Base-by-base conservation (phyloP, 179 eudicot species). In the Patellifolia procumbens region DNA sequence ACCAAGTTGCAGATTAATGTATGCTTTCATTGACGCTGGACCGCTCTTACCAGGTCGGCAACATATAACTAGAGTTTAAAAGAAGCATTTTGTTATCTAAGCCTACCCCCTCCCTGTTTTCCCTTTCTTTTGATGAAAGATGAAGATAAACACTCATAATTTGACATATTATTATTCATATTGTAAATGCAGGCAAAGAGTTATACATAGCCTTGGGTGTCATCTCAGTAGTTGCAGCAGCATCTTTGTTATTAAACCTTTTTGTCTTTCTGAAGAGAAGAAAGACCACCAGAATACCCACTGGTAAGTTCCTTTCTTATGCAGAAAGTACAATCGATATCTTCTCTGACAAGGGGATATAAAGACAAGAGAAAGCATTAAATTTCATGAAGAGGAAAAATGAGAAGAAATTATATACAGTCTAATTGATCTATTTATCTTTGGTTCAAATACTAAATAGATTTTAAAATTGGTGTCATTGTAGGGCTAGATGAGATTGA, bases 181-280 rank as follows among this genome's bases (percentile, higher is more conserved):
- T 29, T 51, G 60, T 62, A 15, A 61, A 13, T 59, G 10, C 77
- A 74, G 70, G 34, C 37, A 65, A 52, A 53, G 48, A 48, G 63
- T 28, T 75, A 22, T 53, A 75, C 42, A 39, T 75, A 24, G 78
- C 78, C 52, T 65, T 66, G 63, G 53, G n/a, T 52, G 26, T 64
- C 78, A 63, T 39, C 34, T 62, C 78, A 74, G 71, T 59, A 63
- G 71, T 64, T 62, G 71, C 49, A 63, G 71, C 58, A 9, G 71
- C 62, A 64, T 74, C 78, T 20, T 74, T 74, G 71, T 2, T 74
- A n/a, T 31, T 64, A 31, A 63, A 63, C 22, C 15, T 51, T 32
- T 52, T 72, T 4, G 17, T 72, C 19, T 63, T 24, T 32, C 49
- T 74, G 20, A 51, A 53, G 45, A 74, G 22, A 64, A 63, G 78